Evolutionary conservation across 2,329 filamentous ascomycete genomes (phyloP), one percentile per base, ranked within the genome.

Genomic region (Chlorencoelia australis): DNA sequence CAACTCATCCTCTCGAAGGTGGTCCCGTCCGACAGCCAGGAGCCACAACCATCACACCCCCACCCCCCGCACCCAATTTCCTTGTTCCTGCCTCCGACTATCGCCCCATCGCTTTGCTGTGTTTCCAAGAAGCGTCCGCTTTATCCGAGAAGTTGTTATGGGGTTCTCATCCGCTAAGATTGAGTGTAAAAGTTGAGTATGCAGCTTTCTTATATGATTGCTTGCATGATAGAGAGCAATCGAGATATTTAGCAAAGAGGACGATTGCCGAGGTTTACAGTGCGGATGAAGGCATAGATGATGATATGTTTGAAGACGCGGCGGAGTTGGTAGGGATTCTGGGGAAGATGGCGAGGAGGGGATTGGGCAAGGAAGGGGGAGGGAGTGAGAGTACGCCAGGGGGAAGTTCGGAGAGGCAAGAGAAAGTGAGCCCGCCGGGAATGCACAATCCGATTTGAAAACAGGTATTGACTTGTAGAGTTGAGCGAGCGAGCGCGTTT

Each of bases 131-230:
- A 39, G 88, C 87, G 2, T 72, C 81, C 5, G 63, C 69, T 1
- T 69, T 94, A 3, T 83, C 89, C 2, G 82, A 88, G 31, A 64
- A 68, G 17, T 67, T 87, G 7, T 72, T 96, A 1, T 85, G 86
- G 57, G 86, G 88, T 3, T 93, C 85, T 0, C 87, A 96, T 55
- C 91, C 91, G 0, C 65, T 98, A 11, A 80, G 89, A 1, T 66
- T 98, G 0, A 93, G 85, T 0, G 81, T 94, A 35, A 91, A 91
- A 52, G 81, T 94, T 1, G 91, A 98, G 58, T 93, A 93, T 57
- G 77, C 83, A 10, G 88, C 88, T 0, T 98, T 95, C 56, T 65
- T 95, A 1, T 95, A 89, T 65, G 91, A 96, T 55, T 96, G 89
- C 53, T 69, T 85, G 2, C 85, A 91, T 55, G 87, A 96, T 50